A percentile compares a stretch with the other conserved stretches of the same genome.
These are phyloP conservation scores for Wolfiporia cocos DNA, from an alignment of 1,284 basidiomycete species.

Conservation along the genomic window DNA sequence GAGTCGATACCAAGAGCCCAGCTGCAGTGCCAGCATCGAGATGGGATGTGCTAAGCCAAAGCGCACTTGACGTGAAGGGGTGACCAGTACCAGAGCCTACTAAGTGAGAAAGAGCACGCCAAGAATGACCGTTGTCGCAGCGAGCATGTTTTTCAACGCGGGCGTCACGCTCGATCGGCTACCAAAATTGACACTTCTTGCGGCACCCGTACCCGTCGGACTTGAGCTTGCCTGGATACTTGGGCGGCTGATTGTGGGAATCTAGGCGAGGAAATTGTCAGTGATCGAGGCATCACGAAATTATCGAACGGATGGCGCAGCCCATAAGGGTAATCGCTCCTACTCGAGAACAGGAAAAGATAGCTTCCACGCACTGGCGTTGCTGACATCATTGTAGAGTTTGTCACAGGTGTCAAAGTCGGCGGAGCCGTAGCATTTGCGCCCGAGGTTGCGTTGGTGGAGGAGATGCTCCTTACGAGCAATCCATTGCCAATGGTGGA, in stretches of 20 bases:
- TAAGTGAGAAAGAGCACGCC: conserved; percentile 2
- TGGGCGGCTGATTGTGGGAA: neutral
- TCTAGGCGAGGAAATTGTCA: neutral
- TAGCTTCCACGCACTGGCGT: conserved; percentile 5
- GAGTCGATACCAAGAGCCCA: no score
- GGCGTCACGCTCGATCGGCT: no score
- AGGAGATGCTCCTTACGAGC: conserved; percentile 7
- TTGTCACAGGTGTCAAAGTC: neutral
- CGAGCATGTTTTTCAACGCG: neutral
- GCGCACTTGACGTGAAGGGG: no score
- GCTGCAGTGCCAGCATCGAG: no score
- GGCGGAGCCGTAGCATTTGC: neutral
- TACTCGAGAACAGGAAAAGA: no score
- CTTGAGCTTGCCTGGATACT: neutral
- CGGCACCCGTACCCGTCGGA: neutral
- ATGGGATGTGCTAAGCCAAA: no score
- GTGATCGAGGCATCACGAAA: neutral
- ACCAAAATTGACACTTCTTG: no score
- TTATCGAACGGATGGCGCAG: no score
- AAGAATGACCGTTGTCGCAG: neutral
- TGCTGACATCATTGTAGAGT: neutral
- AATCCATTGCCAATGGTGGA: conserved; percentile 37
- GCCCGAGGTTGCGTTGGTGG: neutral
- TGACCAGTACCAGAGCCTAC: neutral
- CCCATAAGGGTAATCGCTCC: no score